phyloP scores from a whole-genome alignment of 805 yeast genomes.

The Ascoidea asiatica region DNA sequence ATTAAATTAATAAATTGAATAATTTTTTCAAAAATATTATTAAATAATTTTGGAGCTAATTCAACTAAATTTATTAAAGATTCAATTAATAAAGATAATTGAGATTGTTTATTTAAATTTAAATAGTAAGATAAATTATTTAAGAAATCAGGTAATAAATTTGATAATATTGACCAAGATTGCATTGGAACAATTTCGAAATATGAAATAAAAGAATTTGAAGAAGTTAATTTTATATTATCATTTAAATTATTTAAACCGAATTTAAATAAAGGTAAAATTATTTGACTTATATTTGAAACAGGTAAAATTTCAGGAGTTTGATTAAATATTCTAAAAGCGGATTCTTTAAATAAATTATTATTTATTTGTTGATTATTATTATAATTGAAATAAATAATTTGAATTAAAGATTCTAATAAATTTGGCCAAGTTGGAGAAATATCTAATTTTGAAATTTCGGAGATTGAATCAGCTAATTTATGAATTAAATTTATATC shows the following conservation, averaged over 20 bases:
- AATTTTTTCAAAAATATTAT: slow-evolving; percentile 80
- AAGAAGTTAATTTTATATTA: slow-evolving; percentile 81
- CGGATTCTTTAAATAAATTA: slow-evolving; percentile 71
- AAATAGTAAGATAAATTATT: slow-evolving; percentile 80
- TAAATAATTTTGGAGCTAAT: slow-evolving; percentile 89
- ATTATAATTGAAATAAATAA: slow-evolving; percentile 33
- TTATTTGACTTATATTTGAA: slow-evolving; percentile 36
- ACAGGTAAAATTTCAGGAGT: slow-evolving; percentile 67
- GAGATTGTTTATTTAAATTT: slow-evolving; percentile 63
- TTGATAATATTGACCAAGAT: slow-evolving; percentile 65
- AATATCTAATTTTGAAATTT: slow-evolving; percentile 61
- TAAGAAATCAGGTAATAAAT: slow-evolving; percentile 69
- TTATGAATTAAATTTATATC: slow-evolving; percentile 80
- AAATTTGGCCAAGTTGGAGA: slow-evolving; percentile 62
- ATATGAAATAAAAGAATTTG: slow-evolving; percentile 83
- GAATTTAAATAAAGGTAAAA: slow-evolving; percentile 59
- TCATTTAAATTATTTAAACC: slow-evolving; percentile 77
- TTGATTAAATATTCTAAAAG: slow-evolving; percentile 77
- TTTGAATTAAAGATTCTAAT: slow-evolving; percentile 59
- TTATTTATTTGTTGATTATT: slow-evolving; percentile 24
- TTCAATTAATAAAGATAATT: slow-evolving; percentile 77
- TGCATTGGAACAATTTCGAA: slow-evolving; percentile 72
- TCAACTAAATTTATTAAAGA: slow-evolving; percentile 82
- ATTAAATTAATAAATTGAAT: slow-evolving; percentile 82
- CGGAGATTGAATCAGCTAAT: slow-evolving; percentile 87